Base-by-base conservation (phyloP, 768 basidiomycete genomes). In the Mrakia blollopis region DNA sequence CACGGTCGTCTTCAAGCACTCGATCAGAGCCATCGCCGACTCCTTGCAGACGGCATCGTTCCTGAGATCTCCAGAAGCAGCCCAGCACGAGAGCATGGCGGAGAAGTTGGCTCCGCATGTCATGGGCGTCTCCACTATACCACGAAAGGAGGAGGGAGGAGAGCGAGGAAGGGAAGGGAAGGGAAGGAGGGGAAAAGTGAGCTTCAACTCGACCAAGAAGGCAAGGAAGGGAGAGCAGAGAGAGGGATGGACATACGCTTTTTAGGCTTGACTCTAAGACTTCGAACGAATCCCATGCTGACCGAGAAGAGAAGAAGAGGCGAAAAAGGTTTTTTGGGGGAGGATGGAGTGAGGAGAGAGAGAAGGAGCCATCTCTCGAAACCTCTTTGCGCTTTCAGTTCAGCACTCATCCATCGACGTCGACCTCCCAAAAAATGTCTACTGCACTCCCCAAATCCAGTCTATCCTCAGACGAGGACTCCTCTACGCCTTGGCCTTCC, bases 11-110 rank as follows among this genome's bases (percentile, higher is more conserved):
- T 68, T 77, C 23, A 77, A 35, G 63, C 76, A 77, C 62, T 57
- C 52, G 23, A 39, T 44, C 23, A 77, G 47, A 8, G 71, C 25
- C 16, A 60, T 35, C 35, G 63, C 32, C 14, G 39, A 32, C n/a
- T 68, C 63, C 44, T 60, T 62, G 35, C 76, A 77, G 32, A 30
- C 37, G 3, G n/a, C 32, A 28, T 32, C 25, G 32, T 52, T 72
- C 11, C 76, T 30, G 25, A 77, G 76, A 54, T 77, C 76, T 8
- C 76, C 76, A 13, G 71, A 67, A 3, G 76, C 63, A 23, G 76
- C 76, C 76, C 76, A 77, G 65, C 76, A 77, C 23, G 76, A 72
- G 76, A 77, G 76, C 63, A 77, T 63, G n/a, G 70, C 35, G 14
- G 61, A 41, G 35, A 77, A 77, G 47, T 77, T 72, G 18, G 54